A percentile compares a stretch with the other conserved stretches of the same genome.
phyloP scores from a whole-genome alignment of 345 rosid genomes.

The Populus simonii region DNA sequence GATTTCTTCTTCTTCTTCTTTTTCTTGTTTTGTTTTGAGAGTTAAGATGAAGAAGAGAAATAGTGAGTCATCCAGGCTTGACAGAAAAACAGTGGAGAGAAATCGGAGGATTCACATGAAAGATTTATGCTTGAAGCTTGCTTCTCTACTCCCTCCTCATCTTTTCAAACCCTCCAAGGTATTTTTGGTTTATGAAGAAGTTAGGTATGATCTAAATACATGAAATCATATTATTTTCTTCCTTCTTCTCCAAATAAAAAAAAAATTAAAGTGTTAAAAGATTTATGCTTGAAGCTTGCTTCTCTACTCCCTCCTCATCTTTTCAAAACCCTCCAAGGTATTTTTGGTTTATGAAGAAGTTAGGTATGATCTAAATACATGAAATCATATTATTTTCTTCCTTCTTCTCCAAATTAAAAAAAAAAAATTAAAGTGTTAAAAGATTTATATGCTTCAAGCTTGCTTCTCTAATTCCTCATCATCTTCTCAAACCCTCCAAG shows the following conservation, averaged over 20 bases:
- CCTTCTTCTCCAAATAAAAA: background rate
- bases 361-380: background rate
- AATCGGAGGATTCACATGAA: constrained; percentile 64
- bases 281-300: constrained; percentile 46
- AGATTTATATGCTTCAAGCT: constrained; percentile 45
- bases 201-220: background rate
- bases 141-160: constrained; percentile 42
- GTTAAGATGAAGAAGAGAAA: constrained; percentile 25
- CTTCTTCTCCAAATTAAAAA: background rate
- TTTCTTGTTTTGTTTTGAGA: background rate
- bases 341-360: background rate
- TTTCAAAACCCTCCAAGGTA: constrained; percentile 41
- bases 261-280: too few species aligned
- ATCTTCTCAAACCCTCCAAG: constrained; percentile 34
- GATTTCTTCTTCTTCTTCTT: too few species aligned
- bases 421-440: background rate
- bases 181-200: background rate
- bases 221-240: background rate
- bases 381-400: background rate
- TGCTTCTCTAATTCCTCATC: constrained; percentile 42
- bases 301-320: constrained; percentile 43
- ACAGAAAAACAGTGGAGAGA: constrained; percentile 54
- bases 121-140: constrained; percentile 46
- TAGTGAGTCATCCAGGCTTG: constrained; percentile 30
- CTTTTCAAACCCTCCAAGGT: constrained; percentile 39